Base-by-base conservation (phyloP, 305 asterid genomes). In the Ajuga reptans region DNA sequence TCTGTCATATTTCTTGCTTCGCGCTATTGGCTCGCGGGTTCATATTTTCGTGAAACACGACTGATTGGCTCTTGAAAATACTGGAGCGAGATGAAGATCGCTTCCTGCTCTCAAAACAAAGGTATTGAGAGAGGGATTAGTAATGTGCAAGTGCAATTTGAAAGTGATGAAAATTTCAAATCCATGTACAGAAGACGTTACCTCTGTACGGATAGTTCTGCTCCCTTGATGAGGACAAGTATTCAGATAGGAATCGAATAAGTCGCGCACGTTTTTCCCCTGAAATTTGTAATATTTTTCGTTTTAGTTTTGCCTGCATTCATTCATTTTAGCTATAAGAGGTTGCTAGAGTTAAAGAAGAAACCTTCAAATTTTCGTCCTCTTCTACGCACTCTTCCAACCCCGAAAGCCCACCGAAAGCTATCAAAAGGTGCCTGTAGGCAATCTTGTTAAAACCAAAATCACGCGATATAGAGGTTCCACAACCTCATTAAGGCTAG, bases 321-420 rank as follows among this genome's bases (percentile, higher is more conserved):
- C 11, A 6, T 29, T 53, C 18, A 17, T 37, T 64, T 54, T 21
- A 8, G 21, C 15, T 5, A 6, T 9, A 62, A 69, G 43, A 64
- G 42, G 60, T 21, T 43, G 24, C 4, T 8, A 12, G 7, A 60
- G 2, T 0, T 8, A 12, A 10, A 66, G 0, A 16, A 49, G 52
- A 37, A 80, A 90, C 97, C 97, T 85, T 91, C 55, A 91, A 78
- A 64, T 54, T 78, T 16, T 75, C 75, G 31, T 91, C 97, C 78
- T 85, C 91, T 77, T 91, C 96, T 6, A 94, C 87, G 31, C 99
- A 87, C 79, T 94, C 99, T 73, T 94, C 99, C 83, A 94, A 72
- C 47, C 99, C 97, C 37, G 99, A 96, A 42, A 94, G 96, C 59
- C 99, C 99, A 76, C 99, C 99, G 63, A 94, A 94, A 78, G 97